Evolutionary conservation across 257 asterid species (phyloP), one percentile per base, ranked within the genome.

Genomic region (Cordia subcordata): DNA sequence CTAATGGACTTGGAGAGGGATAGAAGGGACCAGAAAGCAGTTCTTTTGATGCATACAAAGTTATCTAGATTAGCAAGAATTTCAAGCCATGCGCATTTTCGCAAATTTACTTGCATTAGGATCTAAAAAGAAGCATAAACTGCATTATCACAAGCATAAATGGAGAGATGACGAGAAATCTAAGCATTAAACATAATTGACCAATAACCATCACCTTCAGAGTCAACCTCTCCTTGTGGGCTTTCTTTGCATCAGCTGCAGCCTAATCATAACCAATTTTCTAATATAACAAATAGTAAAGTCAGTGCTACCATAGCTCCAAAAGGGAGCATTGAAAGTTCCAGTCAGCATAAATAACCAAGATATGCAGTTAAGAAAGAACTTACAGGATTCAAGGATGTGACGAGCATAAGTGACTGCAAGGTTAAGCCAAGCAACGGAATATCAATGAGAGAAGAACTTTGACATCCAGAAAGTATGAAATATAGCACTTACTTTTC

Each of bases 331-430:
- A 58, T 5, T 10, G 21, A 55, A 37, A 12, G 16, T 16, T 17
- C 14, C 13, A 45, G 16, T 16, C 0, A 54, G 44, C 2, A 19
- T n/a, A 19, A 46, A 52, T 10, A 53, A 14, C n/a, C 19, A 17
- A 16, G 11, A 44, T 0, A 56, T 39, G 40, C 21, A 51, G 18
- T 49, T 40, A n/a, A n/a, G n/a, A n/a, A n/a, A 44, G 38, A 59
- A 64, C 91, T 81, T 84, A 92, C 99, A 3, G 96, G 99, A 73
- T 93, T 93, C 72, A 93, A 83, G 54, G 97, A 84, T 57, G 97
- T 93, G 68, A 93, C 97, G 1, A 93, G 94, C 99, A 93, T 93
- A 79, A 93, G 97, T 92, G n/a, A n/a, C n/a, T n/a, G 95, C 82
- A 75, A 77, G 61, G 51, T 55, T 40, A 67, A 17, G n/a, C 17